These are phyloP conservation scores for Aulographum hederae DNA, from an alignment of 2,329 filamentous ascomycete genomes.

Conservation along the genomic window DNA sequence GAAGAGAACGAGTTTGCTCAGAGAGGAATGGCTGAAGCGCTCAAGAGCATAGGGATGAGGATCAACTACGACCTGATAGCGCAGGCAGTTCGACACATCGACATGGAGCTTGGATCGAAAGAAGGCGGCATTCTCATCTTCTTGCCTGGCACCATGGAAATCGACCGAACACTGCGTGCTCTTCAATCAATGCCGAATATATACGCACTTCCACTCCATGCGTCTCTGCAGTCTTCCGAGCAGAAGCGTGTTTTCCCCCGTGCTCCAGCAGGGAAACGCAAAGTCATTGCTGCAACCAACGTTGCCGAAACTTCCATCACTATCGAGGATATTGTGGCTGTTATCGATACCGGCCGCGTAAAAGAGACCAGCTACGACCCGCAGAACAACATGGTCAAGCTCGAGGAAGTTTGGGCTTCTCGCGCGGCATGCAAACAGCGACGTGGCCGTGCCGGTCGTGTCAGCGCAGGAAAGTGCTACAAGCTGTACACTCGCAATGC, in stretches of 20 bases:
- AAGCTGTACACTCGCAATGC: conserved; percentile 83
- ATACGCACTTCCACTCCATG: conserved; percentile 75
- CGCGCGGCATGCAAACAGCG: conserved; percentile 87
- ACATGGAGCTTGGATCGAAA: conserved; percentile 52
- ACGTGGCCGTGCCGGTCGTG: conserved; percentile 80
- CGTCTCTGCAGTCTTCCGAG: conserved; percentile 73
- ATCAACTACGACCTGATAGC: conserved; percentile 85
- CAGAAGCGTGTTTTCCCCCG: conserved; percentile 72
- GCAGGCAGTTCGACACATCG: conserved; percentile 64
- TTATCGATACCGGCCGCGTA: conserved; percentile 87
- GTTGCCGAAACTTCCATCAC: conserved; percentile 98
- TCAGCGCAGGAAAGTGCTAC: conserved; percentile 80
- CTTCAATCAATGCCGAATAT: conserved; percentile 47
- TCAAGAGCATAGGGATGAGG: conserved; percentile 40
- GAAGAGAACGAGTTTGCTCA: conserved; percentile 26
- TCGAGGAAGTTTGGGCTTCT: conserved; percentile 92
- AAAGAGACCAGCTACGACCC: conserved; percentile 94
- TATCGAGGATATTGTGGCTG: conserved; percentile 90
- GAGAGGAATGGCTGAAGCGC: conserved; percentile 20
- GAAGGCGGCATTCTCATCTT: conserved; percentile 91
- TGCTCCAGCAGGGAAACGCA: conserved; percentile 63
- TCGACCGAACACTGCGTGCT: conserved; percentile 47
- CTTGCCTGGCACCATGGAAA: conserved; percentile 79
- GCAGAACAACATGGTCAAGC: conserved; percentile 78
- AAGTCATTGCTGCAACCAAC: conserved; percentile 88